A percentile compares a stretch with the other conserved stretches of the same genome.
phyloP scores from a whole-genome alignment of 164 flowering plant species.

The Piper longum region DNA sequence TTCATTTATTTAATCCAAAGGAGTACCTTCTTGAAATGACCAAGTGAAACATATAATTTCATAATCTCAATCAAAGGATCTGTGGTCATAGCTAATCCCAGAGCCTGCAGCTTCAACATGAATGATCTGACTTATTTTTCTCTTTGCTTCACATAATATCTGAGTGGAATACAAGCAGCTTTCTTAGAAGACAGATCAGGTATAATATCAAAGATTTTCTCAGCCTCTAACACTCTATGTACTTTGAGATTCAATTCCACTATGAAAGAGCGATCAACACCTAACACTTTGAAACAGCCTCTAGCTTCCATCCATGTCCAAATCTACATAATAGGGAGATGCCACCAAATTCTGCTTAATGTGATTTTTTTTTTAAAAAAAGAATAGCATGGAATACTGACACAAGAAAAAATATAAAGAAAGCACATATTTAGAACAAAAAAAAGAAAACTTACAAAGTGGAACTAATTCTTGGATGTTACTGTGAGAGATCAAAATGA shows the following conservation, averaged over 20 bases:
- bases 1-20: constrained; percentile 36
- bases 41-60: constrained; percentile 41
- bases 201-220: constrained; percentile 29
- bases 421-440: background rate
- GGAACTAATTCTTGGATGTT: background rate
- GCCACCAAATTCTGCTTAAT: constrained; percentile 1
- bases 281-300: constrained; percentile 16
- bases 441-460: background rate
- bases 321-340: constrained; percentile 12
- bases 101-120: constrained; percentile 30
- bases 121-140: constrained; percentile 29
- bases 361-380: too few relatives aligned
- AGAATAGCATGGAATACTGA: background rate
- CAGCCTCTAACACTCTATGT: constrained; percentile 23
- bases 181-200: constrained; percentile 18
- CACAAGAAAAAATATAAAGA: too few relatives aligned
- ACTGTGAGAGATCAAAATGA: background rate
- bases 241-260: constrained; percentile 32
- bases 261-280: constrained; percentile 27
- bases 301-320: constrained; percentile 17
- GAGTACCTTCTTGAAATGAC: constrained; percentile 27
- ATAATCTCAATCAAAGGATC: constrained; percentile 48
- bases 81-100: constrained; percentile 27
- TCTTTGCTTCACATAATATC: constrained; percentile 30
- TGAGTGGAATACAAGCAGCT: constrained; percentile 38